Conservation (phyloP, 768 basidiomycete species). For the Chalciporus chontae region DNA sequence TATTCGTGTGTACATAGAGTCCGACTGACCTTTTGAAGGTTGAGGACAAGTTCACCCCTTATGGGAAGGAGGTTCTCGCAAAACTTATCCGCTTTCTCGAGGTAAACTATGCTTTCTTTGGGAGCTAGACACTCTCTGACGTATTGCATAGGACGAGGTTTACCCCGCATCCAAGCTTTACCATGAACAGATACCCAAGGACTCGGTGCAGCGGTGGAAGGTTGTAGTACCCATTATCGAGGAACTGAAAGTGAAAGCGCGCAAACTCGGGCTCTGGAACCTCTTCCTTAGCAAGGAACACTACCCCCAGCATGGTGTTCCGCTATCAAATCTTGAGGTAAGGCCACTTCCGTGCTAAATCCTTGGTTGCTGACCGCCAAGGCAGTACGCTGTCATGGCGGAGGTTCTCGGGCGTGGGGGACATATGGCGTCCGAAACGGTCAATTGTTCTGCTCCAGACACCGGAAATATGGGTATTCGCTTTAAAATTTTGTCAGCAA, state of each 20-base stretch:
- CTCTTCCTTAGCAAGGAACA: constrained; percentile 93
- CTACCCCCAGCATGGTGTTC: constrained; percentile 85
- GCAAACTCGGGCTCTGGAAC: constrained; percentile 91
- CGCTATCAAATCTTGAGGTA: constrained; percentile 92
- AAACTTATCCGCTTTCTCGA: constrained; percentile 84
- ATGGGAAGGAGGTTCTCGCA: constrained; percentile 80
- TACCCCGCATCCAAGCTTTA: constrained; percentile 75
- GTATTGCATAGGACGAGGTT: constrained; percentile 69
- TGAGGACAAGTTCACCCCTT: constrained; percentile 90
- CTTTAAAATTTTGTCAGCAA: background rate
- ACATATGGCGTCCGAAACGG: constrained; percentile 77
- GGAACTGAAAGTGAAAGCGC: constrained; percentile 85
- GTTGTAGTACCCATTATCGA: constrained; percentile 76
- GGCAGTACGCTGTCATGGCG: constrained; percentile 95
- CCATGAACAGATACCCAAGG: constrained; percentile 76
- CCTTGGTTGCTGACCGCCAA: background rate
- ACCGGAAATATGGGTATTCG: constrained; percentile 96
- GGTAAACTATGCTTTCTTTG: constrained; percentile 38
- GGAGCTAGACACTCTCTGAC: background rate
- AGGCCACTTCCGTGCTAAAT: constrained; percentile 9
- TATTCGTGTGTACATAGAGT: background rate
- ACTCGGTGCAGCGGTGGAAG: constrained; percentile 77
- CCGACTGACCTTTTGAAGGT: constrained; percentile 43
- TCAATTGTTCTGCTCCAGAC: constrained; percentile 95
- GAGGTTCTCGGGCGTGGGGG: constrained; percentile 86